These are phyloP conservation scores for Spizellomyces sp. DNA, from an alignment of 192 early-diverging fungal species.

Conservation along the genomic window DNA sequence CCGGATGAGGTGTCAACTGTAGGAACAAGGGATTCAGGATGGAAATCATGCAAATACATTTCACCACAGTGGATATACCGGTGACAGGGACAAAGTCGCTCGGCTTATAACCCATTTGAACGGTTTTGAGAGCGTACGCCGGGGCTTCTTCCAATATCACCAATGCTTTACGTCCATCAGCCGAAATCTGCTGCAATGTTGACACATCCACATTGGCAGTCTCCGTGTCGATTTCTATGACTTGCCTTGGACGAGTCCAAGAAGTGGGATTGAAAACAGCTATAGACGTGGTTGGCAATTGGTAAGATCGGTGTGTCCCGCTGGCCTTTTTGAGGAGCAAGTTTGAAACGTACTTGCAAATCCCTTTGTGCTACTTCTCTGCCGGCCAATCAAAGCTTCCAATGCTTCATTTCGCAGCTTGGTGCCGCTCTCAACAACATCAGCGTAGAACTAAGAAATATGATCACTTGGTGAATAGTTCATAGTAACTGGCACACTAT, in stretches of 20 bases:
- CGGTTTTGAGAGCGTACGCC: conserved; percentile 15
- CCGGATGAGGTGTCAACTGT: not conserved
- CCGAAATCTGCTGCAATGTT: conserved; percentile 14
- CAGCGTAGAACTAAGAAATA: conserved; percentile 45
- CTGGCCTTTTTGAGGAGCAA: not conserved
- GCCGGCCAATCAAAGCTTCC: not conserved
- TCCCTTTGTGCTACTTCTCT: too few species aligned
- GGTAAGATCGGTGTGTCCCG: not conserved
- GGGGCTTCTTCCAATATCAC: not conserved
- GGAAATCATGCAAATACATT: too few species aligned
- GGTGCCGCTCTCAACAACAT: conserved; percentile 37
- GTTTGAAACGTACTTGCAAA: not conserved
- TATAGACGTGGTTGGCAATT: not conserved
- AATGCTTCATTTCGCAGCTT: conserved; percentile 41
- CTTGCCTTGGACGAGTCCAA: conserved; percentile 29
- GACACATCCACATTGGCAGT: not conserved
- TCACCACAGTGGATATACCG: conserved; percentile 4
- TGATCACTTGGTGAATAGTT: too few species aligned
- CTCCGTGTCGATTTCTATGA: conserved; percentile 29
- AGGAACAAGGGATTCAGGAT: too few species aligned
- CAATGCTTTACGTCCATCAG: conserved; percentile 23
- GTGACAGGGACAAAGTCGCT: conserved; percentile 33
- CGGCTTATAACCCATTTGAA: conserved; percentile 28
- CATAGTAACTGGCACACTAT: not conserved
- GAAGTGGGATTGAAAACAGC: conserved; percentile 46